Evolutionary conservation across 75 land plant genomes (phyloP).

Genomic region (Larix kaempferi): DNA sequence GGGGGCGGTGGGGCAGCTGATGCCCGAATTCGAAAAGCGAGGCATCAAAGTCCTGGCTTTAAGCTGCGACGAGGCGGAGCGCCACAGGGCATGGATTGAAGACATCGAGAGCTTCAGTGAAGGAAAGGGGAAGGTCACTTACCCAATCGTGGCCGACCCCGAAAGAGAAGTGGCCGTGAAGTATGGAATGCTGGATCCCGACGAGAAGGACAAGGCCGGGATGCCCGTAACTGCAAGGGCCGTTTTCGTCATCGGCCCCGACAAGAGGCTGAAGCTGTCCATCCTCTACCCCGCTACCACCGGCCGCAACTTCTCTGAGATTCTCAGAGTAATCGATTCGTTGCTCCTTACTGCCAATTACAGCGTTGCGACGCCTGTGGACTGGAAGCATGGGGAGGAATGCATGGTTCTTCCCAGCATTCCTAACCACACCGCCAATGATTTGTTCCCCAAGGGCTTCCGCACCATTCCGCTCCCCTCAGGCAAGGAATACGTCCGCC

Average conservation of each 20-base stretch:
- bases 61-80: constrained; percentile 49
- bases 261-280: constrained; percentile 43
- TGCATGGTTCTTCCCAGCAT: constrained; percentile 47
- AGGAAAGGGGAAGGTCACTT: constrained; percentile 16
- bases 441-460: constrained; percentile 51
- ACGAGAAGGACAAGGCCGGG: constrained; percentile 29
- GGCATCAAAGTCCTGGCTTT: constrained; percentile 53
- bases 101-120: constrained; percentile 40
- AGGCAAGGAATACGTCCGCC: constrained; percentile 43
- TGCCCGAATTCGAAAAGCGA: constrained; percentile 45
- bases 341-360: constrained; percentile 42
- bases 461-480: constrained; percentile 41
- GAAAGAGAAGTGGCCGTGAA: constrained; percentile 31
- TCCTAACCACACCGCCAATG: constrained; percentile 28
- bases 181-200: constrained; percentile 59
- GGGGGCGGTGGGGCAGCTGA: constrained; percentile 26
- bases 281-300: constrained; percentile 59
- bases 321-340: constrained; percentile 45
- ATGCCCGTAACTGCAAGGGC: constrained; percentile 46
- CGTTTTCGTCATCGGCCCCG: constrained; percentile 44
- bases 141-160: constrained; percentile 46
- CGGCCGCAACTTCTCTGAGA: constrained; percentile 45
- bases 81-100: constrained; percentile 40
- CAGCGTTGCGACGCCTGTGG: constrained; percentile 50
- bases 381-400: constrained; percentile 44